Conservation (phyloP, 768 basidiomycete species). For the Chalciporus piperatus region DNA sequence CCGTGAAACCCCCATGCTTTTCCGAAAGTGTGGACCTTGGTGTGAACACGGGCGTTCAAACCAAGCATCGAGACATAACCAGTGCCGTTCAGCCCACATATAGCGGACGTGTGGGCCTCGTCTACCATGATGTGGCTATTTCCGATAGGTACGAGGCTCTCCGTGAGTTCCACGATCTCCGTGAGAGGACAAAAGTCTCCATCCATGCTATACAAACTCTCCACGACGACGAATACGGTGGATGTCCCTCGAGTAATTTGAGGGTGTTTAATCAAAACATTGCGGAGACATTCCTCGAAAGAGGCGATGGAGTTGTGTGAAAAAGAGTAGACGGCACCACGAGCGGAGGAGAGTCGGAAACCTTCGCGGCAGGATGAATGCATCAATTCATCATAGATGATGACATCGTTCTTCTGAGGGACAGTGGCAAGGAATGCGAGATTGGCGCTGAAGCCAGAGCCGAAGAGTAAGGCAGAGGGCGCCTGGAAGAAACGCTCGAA, state of each 20-base stretch:
- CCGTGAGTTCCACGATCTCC: slow-evolving; percentile 39
- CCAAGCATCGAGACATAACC: slow-evolving; percentile 44
- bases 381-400: slow-evolving; percentile 53
- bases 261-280: slow-evolving; percentile 21
- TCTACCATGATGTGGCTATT: slow-evolving; percentile 49
- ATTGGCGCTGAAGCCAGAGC: slow-evolving; percentile 55
- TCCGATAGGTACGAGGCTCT: slow-evolving; percentile 35
- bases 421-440: slow-evolving; percentile 45
- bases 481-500: slow-evolving; percentile 22
- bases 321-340: slow-evolving; percentile 33
- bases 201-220: slow-evolving; percentile 61
- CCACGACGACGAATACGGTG: slow-evolving; percentile 48
- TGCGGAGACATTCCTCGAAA: slow-evolving; percentile 29
- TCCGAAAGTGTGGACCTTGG: slow-evolving; percentile 53
- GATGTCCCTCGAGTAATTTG: slow-evolving; percentile 22
- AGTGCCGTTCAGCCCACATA: slow-evolving; percentile 47
- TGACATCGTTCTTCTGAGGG: slow-evolving; percentile 43
- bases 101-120: slow-evolving; percentile 56
- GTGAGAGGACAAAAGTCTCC: slow-evolving; percentile 50
- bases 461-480: slow-evolving; percentile 47
- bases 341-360: slow-evolving; percentile 36
- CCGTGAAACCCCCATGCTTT: slow-evolving; percentile 35
- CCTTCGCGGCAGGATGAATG: slow-evolving; percentile 55
- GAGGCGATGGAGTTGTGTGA: slow-evolving; percentile 42
- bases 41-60: slow-evolving; percentile 40